Evolutionary conservation across 176 grass and related monocot genomes (phyloP), one percentile per base, ranked within the genome.

Genomic region (Zizania latifolia): DNA sequence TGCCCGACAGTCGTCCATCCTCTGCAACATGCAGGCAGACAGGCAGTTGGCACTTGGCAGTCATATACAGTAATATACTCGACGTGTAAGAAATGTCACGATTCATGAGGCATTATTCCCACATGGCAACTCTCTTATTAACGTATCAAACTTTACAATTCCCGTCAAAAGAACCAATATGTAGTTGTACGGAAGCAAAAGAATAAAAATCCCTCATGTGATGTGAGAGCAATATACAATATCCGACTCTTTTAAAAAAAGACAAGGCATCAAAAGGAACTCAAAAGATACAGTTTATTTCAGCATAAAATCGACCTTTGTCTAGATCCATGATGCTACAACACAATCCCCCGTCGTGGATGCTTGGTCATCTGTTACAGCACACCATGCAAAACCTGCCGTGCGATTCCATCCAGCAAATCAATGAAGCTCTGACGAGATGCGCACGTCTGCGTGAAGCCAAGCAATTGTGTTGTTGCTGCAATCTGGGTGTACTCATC

Each of bases 321-420:
- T 72, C 72, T 79, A 88, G 43, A 75, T 79, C 83, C 80, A 83
- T 45, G 55, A 40, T 80, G n/a, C n/a, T n/a, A 88, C 81, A 88
- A 75, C 75, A 74, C 61, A 56, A 23, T 53, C 69, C 56, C 75
- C 26, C 10, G 15, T 68, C 62, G 35, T 54, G 53, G 83, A 60
- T 39, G 28, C 23, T 64, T 37, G 23, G 56, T 36, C 50, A 46
- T 62, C 30, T 34, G n/a, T 27, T 62, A 24, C 32, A 53, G 67
- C 79, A 59, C 16, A 27, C 26, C 3, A 73, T 13, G 33, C 68
- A 65, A 73, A 81, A 41, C n/a, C 27, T 68, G 60, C 32, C 32
- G 26, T 74, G 74, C 59, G 68, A 68, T 59, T 72, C n/a, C 43
- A 45, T 31, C 22, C 50, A 74, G 8, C 60, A 48, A 81, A 41